Conservation (phyloP, 495 filamentous ascomycete genomes). For the Parathielavia hyrcaniae region DNA sequence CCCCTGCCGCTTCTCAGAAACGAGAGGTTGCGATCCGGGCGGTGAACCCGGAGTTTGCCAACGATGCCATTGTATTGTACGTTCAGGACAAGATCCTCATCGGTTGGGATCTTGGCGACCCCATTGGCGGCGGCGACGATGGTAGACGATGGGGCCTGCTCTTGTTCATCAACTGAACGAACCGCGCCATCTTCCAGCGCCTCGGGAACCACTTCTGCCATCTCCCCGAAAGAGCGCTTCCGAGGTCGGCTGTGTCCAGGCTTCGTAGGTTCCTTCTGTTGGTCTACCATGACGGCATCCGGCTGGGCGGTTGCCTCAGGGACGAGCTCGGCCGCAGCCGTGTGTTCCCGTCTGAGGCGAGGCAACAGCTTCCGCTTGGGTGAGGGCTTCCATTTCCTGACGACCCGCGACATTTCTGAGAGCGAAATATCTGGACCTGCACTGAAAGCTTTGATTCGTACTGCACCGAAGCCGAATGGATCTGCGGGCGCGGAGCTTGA, state of each 20-base stretch:
- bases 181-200: background rate
- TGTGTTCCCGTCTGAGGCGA: constrained; percentile 1
- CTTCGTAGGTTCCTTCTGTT: background rate
- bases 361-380: constrained; percentile 30
- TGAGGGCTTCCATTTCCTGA: constrained; percentile 15
- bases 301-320: background rate
- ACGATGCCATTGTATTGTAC: constrained; percentile 18
- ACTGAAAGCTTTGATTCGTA: constrained; percentile 23
- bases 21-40: constrained; percentile 3
- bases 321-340: background rate
- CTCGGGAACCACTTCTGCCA: background rate
- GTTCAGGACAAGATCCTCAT: constrained; percentile 10
- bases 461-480: constrained; percentile 28
- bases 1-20: constrained; percentile 10
- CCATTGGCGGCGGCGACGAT: constrained; percentile 5
- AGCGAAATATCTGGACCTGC: constrained; percentile 18
- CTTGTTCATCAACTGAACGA: background rate
- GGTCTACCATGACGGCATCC: background rate
- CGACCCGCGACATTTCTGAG: constrained; percentile 20
- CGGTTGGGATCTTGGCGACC: background rate
- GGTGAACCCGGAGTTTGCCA: constrained; percentile 19
- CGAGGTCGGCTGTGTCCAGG: background rate
- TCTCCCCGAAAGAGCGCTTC: constrained; percentile 13
- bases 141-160: background rate
- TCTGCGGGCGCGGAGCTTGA: background rate